These are phyloP conservation scores for Venturia pyrina DNA, from an alignment of 2,329 filamentous ascomycete species.

Conservation along the genomic window DNA sequence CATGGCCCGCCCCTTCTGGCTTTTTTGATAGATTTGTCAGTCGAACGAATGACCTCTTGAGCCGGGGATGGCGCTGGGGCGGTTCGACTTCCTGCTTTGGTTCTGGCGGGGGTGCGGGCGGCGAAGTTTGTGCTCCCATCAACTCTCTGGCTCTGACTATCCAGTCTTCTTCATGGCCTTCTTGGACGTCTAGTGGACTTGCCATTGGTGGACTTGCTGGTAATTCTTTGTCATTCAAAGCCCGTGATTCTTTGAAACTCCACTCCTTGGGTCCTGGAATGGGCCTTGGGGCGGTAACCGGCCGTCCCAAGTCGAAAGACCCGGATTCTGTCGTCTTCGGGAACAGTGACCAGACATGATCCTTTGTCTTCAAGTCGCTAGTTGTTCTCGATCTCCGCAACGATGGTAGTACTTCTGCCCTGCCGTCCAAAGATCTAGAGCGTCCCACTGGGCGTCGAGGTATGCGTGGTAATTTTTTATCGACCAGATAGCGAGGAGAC, in stretches of 20 bases:
- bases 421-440: background rate
- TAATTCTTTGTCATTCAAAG: background rate
- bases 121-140: background rate
- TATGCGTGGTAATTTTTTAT: background rate
- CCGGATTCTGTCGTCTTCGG: background rate
- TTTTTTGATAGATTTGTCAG: background rate
- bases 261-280: background rate
- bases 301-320: background rate
- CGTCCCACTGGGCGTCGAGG: conserved; percentile 1
- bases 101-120: background rate
- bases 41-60: background rate
- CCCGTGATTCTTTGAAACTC: background rate
- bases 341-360: background rate
- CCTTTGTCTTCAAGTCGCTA: background rate
- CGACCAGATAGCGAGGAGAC: background rate
- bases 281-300: background rate
- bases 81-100: background rate
- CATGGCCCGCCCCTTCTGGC: background rate
- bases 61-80: background rate
- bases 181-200: background rate
- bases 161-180: background rate
- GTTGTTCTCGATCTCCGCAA: background rate
- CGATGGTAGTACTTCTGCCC: background rate
- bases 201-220: background rate
- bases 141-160: background rate